Percentiles rank a stretch among this genome's conserved stretches.
phyloP scores from a whole-genome alignment of 2,329 filamentous ascomycete genomes.

The Diaporthe destruens region DNA sequence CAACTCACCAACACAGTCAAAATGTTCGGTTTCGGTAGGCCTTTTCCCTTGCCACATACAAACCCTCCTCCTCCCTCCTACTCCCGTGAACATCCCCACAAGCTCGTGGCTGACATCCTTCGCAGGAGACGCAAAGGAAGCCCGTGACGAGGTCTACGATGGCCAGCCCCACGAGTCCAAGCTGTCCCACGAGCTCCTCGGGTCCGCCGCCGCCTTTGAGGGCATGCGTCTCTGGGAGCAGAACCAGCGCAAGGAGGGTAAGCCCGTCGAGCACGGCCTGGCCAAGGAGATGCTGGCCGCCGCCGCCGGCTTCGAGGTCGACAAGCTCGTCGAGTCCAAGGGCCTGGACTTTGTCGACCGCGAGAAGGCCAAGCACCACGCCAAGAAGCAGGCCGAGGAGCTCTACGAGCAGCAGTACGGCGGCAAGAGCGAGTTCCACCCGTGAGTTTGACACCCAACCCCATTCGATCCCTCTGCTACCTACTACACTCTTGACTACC shows the following conservation, averaged over 20 bases:
- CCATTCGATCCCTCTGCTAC: neutral
- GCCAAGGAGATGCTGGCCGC: conserved; percentile 83
- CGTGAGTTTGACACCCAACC: conserved; percentile 58
- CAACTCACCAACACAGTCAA: conserved; percentile 30
- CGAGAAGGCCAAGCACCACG: conserved; percentile 70
- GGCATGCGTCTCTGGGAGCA: conserved; percentile 87
- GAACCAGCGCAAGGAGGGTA: conserved; percentile 77
- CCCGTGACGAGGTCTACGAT: conserved; percentile 60
- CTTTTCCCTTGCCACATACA: neutral
- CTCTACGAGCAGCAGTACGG: conserved; percentile 75
- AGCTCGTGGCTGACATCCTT: conserved; percentile 2
- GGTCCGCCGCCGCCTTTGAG: conserved; percentile 81
- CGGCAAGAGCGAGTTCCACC: conserved; percentile 65
- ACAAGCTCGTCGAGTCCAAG: conserved; percentile 80
- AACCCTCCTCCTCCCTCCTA: neutral
- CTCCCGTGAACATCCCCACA: neutral
- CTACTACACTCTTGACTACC: neutral
- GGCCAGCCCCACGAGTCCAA: conserved; percentile 67
- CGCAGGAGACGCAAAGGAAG: conserved; percentile 56
- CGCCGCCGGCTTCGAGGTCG: conserved; percentile 79
- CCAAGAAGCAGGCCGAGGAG: conserved; percentile 67
- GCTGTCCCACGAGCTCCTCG: conserved; percentile 79
- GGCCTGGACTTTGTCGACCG: conserved; percentile 71
- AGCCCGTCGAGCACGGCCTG: conserved; percentile 77
- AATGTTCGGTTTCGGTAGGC: conserved; percentile 44